Evolutionary conservation across 2,329 filamentous ascomycete genomes (phyloP), one percentile per base, ranked within the genome.

Genomic region (Calycina marina): DNA sequence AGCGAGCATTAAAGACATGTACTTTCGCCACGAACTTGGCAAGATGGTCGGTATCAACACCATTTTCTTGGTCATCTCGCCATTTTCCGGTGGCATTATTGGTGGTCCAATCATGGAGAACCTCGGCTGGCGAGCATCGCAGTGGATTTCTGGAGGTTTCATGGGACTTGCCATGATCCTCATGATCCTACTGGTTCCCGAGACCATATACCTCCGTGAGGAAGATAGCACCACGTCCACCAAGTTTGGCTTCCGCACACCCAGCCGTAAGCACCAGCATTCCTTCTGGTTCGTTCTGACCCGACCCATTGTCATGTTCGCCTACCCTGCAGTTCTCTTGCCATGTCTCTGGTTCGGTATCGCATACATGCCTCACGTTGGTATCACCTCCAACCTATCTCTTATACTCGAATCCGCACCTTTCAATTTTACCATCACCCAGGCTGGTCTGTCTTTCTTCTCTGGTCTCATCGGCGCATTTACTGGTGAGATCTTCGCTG

Each of bases 161-260:
- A 29, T 29, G 14, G 13, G 13, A 14, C 14, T 18, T 12, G 27
- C 14, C n/a, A 16, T 29, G 14, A 12, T 29, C 18, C 14, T 11
- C 6, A 12, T 16, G 13, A 29, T 29, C 12, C 12, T 29, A 6
- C 12, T 30, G n/a, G 28, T 30, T 8, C 28, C 28, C 20, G 28
- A 30, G 28, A 18, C 17, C 20, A 30, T 29, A 6, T 29, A 29
- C 14, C 5, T 29, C 14, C 27, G 27, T n/a, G 27, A 29, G 13
- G 11, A 15, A 11, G 15, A 29, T 12, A 14, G 14, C 11, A 14
- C n/a, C 13, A 11, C n/a, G 8, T 14, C 9, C 14, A 16, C 27
- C 3, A 14, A 16, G 6, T 29, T 11, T 11, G 27, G 27, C n/a
- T 18, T 30, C 18, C 28, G 17, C 15, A 30, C 18, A 11, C 27